phyloP scores from a whole-genome alignment of 192 early-diverging fungal species.

The Coemansia sp. region DNA sequence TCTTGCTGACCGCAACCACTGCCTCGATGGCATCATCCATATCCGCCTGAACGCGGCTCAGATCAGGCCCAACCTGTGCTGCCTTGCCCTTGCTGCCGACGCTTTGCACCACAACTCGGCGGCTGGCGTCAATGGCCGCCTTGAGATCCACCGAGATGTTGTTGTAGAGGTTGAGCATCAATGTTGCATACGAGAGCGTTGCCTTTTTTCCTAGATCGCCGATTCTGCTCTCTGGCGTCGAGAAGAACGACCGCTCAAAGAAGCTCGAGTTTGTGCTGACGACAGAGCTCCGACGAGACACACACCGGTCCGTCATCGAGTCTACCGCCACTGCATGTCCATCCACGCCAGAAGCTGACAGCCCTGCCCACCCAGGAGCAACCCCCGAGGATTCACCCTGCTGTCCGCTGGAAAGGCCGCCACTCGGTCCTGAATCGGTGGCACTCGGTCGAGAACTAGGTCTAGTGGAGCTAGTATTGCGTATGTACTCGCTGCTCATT shows the following conservation, averaged over 20 bases:
- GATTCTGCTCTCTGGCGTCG: conserved; percentile 50
- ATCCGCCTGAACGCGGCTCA: conserved; percentile 43
- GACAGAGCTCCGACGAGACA: conserved; percentile 53
- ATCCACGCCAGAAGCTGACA: neutral
- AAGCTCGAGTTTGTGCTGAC: conserved; percentile 57
- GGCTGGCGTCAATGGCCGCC: conserved; percentile 34
- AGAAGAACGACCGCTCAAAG: conserved; percentile 56
- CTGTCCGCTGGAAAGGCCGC: neutral
- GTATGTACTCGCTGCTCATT: conserved; percentile 3
- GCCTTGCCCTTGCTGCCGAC: conserved; percentile 36
- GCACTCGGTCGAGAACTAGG: neutral
- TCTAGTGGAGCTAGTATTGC: neutral
- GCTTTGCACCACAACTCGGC: conserved; percentile 45
- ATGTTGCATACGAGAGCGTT: conserved; percentile 50
- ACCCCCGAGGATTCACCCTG: neutral
- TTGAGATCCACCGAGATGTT: conserved; percentile 51
- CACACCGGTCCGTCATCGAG: conserved; percentile 25
- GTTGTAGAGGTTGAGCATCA: conserved; percentile 57
- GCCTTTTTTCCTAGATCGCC: conserved; percentile 40
- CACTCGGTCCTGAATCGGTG: neutral
- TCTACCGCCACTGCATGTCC: neutral
- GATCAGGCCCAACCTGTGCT: conserved; percentile 29
- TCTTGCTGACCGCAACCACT: conserved; percentile 21
- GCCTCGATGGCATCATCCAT: conserved; percentile 39
- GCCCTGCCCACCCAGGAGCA: conserved; percentile 7